These are phyloP conservation scores for Phytophthora podocarpi DNA, from an alignment of 352 stramenopile species.

Conservation along the genomic window DNA sequence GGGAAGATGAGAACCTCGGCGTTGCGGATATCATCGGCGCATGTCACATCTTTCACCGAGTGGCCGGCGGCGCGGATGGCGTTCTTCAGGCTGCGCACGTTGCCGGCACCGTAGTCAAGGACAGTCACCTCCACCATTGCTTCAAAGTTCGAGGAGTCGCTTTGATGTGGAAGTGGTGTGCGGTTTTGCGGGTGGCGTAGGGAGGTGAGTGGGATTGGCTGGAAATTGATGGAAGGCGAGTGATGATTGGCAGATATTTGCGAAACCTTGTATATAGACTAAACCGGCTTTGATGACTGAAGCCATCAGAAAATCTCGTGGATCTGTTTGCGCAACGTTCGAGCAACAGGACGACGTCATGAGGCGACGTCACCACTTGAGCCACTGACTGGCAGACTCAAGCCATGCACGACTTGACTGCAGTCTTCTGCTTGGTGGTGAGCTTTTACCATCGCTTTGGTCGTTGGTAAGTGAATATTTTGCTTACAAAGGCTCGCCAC, in stretches of 20 bases:
- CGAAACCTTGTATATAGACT: background rate
- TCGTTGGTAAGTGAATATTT: background rate
- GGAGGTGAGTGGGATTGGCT: background rate
- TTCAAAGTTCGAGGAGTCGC: background rate
- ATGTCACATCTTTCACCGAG: constrained; percentile 86
- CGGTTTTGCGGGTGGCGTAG: background rate
- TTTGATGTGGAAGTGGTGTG: constrained; percentile 7
- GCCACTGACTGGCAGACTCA: no score
- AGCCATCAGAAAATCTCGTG: no score
- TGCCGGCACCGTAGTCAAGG: constrained; percentile 99
- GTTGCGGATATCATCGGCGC: constrained; percentile 89
- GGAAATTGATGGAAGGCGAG: background rate
- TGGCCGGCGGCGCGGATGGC: constrained; percentile 93
- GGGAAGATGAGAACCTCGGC: constrained; percentile 91
- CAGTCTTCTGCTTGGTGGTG: constrained; percentile 16
- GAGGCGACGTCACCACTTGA: no score
- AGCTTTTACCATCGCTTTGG: constrained; percentile 15
- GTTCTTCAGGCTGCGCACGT: constrained; percentile 98
- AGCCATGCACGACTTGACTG: no score
- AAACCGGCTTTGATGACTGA: no score
- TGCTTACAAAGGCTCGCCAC: constrained; percentile 6
- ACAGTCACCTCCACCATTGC: constrained; percentile 85
- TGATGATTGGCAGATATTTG: background rate
- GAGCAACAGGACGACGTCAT: no score
- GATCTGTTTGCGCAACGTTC: no score